Conservation (phyloP, 345 rosid genomes). For the Eucalyptus cloeziana region DNA sequence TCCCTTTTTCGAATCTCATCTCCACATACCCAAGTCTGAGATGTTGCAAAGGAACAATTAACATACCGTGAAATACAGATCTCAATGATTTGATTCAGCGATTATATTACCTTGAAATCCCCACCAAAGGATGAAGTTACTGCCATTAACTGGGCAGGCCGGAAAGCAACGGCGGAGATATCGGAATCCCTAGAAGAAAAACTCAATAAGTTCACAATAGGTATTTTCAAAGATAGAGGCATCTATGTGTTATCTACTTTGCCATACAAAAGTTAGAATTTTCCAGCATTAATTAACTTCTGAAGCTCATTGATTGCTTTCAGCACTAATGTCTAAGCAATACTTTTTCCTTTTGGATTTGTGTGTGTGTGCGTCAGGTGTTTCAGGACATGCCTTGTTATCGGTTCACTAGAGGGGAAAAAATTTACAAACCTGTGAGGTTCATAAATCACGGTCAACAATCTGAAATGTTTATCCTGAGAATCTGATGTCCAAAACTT, state of each 20-base stretch:
- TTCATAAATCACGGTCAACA: constrained; percentile 82
- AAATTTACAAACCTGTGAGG: constrained; percentile 62
- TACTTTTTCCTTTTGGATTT: background rate
- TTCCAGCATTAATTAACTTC: background rate
- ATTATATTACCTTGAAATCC: constrained; percentile 74
- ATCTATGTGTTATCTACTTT: background rate
- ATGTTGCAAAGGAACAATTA: background rate
- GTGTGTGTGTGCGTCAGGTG: background rate
- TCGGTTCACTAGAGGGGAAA: background rate
- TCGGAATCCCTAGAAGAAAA: constrained; percentile 51
- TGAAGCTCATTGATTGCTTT: background rate
- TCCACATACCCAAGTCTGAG: constrained; percentile 70
- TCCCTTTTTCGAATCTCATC: constrained; percentile 17
- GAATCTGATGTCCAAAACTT: constrained; percentile 69
- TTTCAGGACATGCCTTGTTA: background rate
- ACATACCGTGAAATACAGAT: background rate
- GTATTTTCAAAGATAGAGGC: background rate
- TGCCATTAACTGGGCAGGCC: constrained; percentile 62
- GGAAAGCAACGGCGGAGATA: constrained; percentile 69
- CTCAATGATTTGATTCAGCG: background rate
- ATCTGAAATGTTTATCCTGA: constrained; percentile 45
- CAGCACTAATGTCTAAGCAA: background rate
- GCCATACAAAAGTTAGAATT: background rate
- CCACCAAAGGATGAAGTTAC: constrained; percentile 83
- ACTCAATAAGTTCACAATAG: background rate